Percentiles rank a stretch among this genome's conserved stretches.
Evolutionary conservation across 2,329 filamentous ascomycete genomes (phyloP).

Genomic region (Penicillium sp.): DNA sequence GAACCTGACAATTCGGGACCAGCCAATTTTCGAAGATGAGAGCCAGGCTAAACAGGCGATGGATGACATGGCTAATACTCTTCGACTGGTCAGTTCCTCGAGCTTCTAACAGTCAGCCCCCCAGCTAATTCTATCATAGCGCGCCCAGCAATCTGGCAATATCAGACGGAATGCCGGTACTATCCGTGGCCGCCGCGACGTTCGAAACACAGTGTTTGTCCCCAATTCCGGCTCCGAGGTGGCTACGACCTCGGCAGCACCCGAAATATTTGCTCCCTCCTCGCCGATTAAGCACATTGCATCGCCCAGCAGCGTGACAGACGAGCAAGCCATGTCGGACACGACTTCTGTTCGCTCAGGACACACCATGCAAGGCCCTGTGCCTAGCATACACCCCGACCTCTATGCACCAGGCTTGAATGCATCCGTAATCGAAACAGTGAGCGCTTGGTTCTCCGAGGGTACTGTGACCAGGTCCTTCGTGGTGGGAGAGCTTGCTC

Average conservation of each 20-base stretch:
- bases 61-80: slow-evolving; percentile 47
- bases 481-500: slow-evolving; percentile 81
- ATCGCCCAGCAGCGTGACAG: slow-evolving; percentile 52
- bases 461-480: slow-evolving; percentile 66
- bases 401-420: slow-evolving; percentile 75
- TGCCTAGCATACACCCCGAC: slow-evolving; percentile 74
- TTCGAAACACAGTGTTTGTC: slow-evolving; percentile 84
- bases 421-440: slow-evolving; percentile 83
- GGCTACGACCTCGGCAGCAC: slow-evolving; percentile 23
- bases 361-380: slow-evolving; percentile 66
- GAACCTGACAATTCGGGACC: slow-evolving; percentile 47
- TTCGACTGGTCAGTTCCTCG: slow-evolving; percentile 39
- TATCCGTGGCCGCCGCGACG: slow-evolving; percentile 80
- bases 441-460: slow-evolving; percentile 78
- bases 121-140: slow-evolving; percentile 26
- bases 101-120: neutral
- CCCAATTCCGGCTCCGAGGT: slow-evolving; percentile 47
- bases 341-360: slow-evolving; percentile 88
- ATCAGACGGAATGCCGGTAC: slow-evolving; percentile 69
- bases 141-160: slow-evolving; percentile 43
- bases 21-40: slow-evolving; percentile 49
- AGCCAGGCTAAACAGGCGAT: slow-evolving; percentile 47
- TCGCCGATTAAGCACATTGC: slow-evolving; percentile 42
- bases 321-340: slow-evolving; percentile 70
- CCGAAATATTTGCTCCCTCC: slow-evolving; percentile 27